Evolutionary conservation across 2,329 filamentous ascomycete genomes (phyloP).

Genomic region (Pezicula rhizophila): DNA sequence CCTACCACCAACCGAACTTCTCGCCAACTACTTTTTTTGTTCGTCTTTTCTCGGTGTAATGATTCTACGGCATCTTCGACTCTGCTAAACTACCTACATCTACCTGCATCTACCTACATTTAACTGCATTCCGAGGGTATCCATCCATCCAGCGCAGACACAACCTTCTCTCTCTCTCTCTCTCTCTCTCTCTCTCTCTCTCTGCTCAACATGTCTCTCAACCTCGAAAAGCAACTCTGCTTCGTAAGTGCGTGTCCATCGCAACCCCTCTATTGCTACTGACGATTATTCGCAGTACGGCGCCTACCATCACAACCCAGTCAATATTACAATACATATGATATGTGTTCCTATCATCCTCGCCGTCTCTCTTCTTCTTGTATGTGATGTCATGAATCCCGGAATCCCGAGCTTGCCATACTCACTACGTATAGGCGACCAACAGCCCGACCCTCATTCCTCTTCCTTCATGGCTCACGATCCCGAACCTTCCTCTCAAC

Average conservation of each 20-base stretch:
- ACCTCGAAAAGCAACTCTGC: conserved; percentile 74
- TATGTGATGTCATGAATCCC: conserved; percentile 35
- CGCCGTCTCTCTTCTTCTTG: conserved; percentile 64
- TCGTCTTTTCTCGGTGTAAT: conserved; percentile 4
- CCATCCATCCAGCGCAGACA: conserved; percentile 3
- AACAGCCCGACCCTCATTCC: conserved; percentile 58
- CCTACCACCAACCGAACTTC: neutral
- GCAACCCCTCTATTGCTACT: neutral
- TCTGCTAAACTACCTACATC: conserved; percentile 4
- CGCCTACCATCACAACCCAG: conserved; percentile 71
- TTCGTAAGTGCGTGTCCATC: conserved; percentile 57
- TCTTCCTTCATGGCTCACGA: conserved; percentile 60
- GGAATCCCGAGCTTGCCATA: conserved; percentile 15
- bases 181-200: too few relatives aligned
- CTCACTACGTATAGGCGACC: conserved; percentile 40
- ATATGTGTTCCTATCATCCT: conserved; percentile 72
- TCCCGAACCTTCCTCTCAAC: conserved; percentile 62
- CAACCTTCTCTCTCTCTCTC: neutral
- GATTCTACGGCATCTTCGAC: conserved; percentile 11
- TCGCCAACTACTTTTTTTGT: neutral
- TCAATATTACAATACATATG: conserved; percentile 76
- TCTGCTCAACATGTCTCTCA: conserved; percentile 51
- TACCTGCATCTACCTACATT: neutral
- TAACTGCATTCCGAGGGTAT: conserved; percentile 5
- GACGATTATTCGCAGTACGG: conserved; percentile 57